phyloP scores from a whole-genome alignment of 2,329 filamentous ascomycete species.

The Trichoderma pleuroti region DNA sequence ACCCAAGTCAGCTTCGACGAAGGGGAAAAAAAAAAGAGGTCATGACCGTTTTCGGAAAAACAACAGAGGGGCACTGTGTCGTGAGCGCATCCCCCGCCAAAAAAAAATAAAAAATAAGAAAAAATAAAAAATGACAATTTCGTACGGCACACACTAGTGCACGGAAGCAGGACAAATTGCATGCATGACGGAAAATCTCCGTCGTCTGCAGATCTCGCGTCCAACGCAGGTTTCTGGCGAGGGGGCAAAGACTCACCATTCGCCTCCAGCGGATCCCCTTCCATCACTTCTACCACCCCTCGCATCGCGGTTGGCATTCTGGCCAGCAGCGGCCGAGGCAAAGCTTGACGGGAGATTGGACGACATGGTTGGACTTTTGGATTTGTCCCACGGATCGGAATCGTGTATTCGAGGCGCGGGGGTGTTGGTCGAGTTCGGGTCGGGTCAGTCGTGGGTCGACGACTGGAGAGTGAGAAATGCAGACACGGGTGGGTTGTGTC shows the following conservation, averaged over 20 bases:
- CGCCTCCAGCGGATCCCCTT: slow-evolving; percentile 57
- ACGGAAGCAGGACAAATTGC: slow-evolving; percentile 9
- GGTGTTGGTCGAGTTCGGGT: slow-evolving; percentile 14
- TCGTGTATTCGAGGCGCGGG: slow-evolving; percentile 11
- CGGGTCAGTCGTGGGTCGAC: slow-evolving; percentile 6
- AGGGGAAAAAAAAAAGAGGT: not conserved
- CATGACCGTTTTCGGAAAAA: slow-evolving; percentile 6
- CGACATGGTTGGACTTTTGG: slow-evolving; percentile 51
- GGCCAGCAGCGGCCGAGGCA: slow-evolving; percentile 76
- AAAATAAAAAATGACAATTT: not conserved
- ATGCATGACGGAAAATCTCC: slow-evolving; percentile 24
- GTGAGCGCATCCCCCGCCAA: slow-evolving; percentile 10
- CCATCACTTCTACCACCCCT: slow-evolving; percentile 57
- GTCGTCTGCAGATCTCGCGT: not conserved
- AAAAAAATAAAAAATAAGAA: not conserved
- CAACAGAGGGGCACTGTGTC: slow-evolving; percentile 1
- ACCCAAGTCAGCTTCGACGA: slow-evolving; percentile 19
- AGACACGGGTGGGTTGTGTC: slow-evolving; percentile 16
- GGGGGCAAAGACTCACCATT: slow-evolving; percentile 59
- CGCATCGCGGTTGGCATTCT: slow-evolving; percentile 59
- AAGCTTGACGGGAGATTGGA: slow-evolving; percentile 78
- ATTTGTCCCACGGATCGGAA: slow-evolving; percentile 20
- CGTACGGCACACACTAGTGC: not conserved
- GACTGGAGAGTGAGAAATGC: slow-evolving; percentile 11
- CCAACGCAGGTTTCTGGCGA: slow-evolving; percentile 1